These are phyloP conservation scores for Irpex sp. DNA, from an alignment of 1,284 basidiomycete genomes.

Conservation along the genomic window DNA sequence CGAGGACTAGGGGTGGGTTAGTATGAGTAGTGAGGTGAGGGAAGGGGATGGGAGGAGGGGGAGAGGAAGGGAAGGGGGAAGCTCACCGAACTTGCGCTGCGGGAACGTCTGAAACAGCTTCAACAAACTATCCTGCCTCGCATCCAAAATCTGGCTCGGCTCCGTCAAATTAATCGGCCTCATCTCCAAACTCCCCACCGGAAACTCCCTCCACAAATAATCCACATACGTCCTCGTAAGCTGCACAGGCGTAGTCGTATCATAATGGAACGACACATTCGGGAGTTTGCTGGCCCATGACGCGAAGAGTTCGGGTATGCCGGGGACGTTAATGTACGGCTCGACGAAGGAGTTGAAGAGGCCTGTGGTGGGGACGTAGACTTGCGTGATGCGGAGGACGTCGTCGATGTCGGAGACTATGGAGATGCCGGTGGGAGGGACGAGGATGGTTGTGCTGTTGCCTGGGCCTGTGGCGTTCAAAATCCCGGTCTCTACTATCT, in stretches of 20 bases:
- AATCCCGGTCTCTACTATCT: constrained; percentile 20
- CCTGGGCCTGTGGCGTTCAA: constrained; percentile 23
- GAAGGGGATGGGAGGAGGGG: not conserved
- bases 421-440: constrained; percentile 24
- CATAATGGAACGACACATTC: constrained; percentile 29
- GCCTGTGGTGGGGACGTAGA: constrained; percentile 28
- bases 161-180: constrained; percentile 29
- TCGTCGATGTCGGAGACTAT: constrained; percentile 32
- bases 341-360: constrained; percentile 30
- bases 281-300: constrained; percentile 25
- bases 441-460: constrained; percentile 28
- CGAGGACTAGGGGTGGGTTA: constrained; percentile 17
- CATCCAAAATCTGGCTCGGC: constrained; percentile 26
- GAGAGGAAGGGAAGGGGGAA: not conserved
- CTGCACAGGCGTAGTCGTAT: constrained; percentile 31
- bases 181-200: constrained; percentile 30
- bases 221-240: constrained; percentile 29
- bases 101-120: constrained; percentile 31
- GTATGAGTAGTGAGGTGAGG: not conserved
- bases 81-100: constrained; percentile 25
- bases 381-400: constrained; percentile 29
- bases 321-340: constrained; percentile 27
- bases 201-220: constrained; percentile 28
- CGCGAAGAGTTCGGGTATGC: constrained; percentile 26
- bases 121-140: constrained; percentile 24